Conservation (phyloP, 495 filamentous ascomycete species). For the Durotheca rogersii region DNA sequence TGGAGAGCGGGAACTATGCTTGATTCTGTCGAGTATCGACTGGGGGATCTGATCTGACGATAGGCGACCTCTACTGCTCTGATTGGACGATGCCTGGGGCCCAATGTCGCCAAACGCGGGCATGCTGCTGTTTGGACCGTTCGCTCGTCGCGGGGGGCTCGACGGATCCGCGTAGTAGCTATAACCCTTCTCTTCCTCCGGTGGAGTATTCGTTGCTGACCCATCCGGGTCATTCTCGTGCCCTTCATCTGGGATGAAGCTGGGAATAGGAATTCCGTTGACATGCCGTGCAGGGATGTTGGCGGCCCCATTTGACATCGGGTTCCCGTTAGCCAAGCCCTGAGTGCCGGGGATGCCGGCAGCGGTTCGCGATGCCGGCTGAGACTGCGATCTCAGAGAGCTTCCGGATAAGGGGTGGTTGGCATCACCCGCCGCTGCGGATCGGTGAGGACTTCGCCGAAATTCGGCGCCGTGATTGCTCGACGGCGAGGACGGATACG, state of each 20-base stretch:
- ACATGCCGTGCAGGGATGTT: constrained; percentile 41
- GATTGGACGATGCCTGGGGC: constrained; percentile 24
- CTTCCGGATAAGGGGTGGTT: constrained; percentile 42
- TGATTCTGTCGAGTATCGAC: constrained; percentile 52
- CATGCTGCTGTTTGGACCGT: constrained; percentile 38
- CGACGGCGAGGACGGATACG: constrained; percentile 51
- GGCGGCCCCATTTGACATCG: constrained; percentile 33
- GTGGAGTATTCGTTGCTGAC: constrained; percentile 39
- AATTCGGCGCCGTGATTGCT: constrained; percentile 45
- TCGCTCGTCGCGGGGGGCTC: constrained; percentile 37
- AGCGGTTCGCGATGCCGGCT: constrained; percentile 52
- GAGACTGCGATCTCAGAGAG: constrained; percentile 57
- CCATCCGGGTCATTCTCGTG: constrained; percentile 39
- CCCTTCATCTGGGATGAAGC: constrained; percentile 51
- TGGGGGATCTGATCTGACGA: constrained; percentile 54
- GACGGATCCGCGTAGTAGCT: constrained; percentile 34
- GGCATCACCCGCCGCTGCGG: constrained; percentile 42
- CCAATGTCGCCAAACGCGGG: constrained; percentile 47
- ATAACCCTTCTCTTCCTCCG: constrained; percentile 40
- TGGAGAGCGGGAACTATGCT: constrained; percentile 55
- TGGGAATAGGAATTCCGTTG: constrained; percentile 47
- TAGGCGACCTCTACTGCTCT: constrained; percentile 45
- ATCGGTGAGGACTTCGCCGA: constrained; percentile 53
- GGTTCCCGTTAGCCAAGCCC: constrained; percentile 27
- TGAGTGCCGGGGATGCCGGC: constrained; percentile 16